A percentile compares a stretch with the other conserved stretches of the same genome.
These are phyloP conservation scores for Colletotrichum tofieldiae DNA, from an alignment of 2,329 filamentous ascomycete species.

Conservation along the genomic window DNA sequence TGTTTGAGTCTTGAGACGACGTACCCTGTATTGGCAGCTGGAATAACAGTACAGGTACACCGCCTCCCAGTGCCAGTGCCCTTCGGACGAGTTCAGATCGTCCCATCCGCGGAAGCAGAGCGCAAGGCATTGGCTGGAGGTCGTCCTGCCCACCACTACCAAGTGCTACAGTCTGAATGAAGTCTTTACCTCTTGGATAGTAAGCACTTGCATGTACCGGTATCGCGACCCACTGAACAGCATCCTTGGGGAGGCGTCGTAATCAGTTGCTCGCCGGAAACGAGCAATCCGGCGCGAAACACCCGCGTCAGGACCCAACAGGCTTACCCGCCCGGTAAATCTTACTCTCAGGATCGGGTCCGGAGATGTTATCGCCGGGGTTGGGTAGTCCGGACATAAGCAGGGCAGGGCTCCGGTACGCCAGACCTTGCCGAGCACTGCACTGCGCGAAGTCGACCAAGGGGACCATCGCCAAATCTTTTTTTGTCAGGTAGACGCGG, in stretches of 20 bases:
- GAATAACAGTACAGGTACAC: background rate
- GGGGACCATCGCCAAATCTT: background rate
- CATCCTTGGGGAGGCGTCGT: background rate
- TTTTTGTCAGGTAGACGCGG: background rate
- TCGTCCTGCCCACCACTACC: background rate
- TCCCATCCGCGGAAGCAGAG: background rate
- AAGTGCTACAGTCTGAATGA: background rate
- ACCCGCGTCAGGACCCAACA: background rate
- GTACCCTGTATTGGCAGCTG: background rate
- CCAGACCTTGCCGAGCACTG: background rate
- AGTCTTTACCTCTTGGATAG: background rate
- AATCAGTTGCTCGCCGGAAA: background rate
- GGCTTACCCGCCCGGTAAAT: background rate
- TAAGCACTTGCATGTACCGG: background rate
- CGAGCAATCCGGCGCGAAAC: background rate
- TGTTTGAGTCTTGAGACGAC: background rate
- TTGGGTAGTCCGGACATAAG: constrained; percentile 7
- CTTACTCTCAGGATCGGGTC: background rate
- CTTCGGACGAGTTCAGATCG: background rate
- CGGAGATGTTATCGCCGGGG: constrained; percentile 5
- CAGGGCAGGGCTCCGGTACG: background rate
- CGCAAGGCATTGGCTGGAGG: background rate
- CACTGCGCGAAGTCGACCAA: background rate
- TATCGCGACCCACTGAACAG: background rate
- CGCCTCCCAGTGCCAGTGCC: background rate